Evolutionary conservation across 306 rosid genomes (phyloP).

Genomic region (Quercus gilva): DNA sequence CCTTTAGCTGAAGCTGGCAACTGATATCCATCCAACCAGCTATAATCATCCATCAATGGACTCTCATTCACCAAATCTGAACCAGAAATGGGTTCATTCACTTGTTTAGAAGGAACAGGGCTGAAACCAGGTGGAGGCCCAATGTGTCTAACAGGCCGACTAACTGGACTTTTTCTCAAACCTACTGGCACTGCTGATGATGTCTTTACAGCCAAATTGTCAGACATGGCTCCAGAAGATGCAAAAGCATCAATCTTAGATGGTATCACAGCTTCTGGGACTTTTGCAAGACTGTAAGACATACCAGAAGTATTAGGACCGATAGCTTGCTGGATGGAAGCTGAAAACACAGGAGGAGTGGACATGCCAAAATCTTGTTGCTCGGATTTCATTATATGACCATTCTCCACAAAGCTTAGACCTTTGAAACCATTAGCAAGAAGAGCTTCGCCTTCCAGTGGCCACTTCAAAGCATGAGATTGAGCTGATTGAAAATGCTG

Average conservation of each 20-base stretch:
- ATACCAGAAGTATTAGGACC: slow-evolving; percentile 26
- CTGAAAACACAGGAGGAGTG: slow-evolving; percentile 29
- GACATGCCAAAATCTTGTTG: slow-evolving; percentile 35
- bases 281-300: slow-evolving; percentile 43
- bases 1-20: slow-evolving; percentile 55
- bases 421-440: slow-evolving; percentile 54
- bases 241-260: slow-evolving; percentile 46
- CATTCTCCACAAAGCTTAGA: slow-evolving; percentile 70
- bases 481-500: slow-evolving; percentile 51
- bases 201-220: slow-evolving; percentile 30
- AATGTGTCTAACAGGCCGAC: slow-evolving; percentile 83
- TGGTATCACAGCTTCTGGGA: slow-evolving; percentile 41
- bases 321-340: slow-evolving; percentile 54
- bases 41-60: slow-evolving; percentile 78
- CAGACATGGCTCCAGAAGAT: slow-evolving; percentile 34
- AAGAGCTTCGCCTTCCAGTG: slow-evolving; percentile 48
- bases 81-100: slow-evolving; percentile 38
- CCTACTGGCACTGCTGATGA: slow-evolving; percentile 45
- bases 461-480: slow-evolving; percentile 51
- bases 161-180: slow-evolving; percentile 53
- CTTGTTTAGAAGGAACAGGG: slow-evolving; percentile 54
- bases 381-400: slow-evolving; percentile 52
- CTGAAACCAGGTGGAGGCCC: slow-evolving; percentile 99
- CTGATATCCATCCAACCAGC: slow-evolving; percentile 99
- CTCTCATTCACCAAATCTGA: slow-evolving; percentile 50